A percentile compares a stretch with the other conserved stretches of the same genome.
phyloP scores from a whole-genome alignment of 1,284 basidiomycete genomes.

The Grifola frondosa region DNA sequence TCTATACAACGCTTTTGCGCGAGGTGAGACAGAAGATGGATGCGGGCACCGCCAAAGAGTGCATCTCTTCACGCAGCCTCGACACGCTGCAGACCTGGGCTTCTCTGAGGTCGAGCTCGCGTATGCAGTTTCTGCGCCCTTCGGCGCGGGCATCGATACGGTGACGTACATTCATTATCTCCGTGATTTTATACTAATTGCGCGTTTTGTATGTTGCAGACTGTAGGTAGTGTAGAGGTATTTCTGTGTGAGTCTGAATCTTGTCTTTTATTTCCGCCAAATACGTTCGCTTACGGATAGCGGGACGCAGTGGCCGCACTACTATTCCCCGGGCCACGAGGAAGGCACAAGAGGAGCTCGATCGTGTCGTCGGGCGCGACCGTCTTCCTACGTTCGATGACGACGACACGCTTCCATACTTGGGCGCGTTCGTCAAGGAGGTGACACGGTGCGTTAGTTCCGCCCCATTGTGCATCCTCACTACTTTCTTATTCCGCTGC shows the following conservation, averaged over 20 bases:
- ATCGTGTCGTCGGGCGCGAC: conserved; percentile 37
- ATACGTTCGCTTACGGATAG: too few relatives aligned
- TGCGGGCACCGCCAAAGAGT: conserved; percentile 41
- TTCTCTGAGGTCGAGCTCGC: conserved; percentile 48
- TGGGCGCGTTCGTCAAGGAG: conserved; percentile 36
- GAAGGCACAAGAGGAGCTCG: conserved; percentile 31
- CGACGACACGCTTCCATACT: conserved; percentile 33
- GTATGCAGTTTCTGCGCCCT: conserved; percentile 45
- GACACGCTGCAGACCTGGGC: conserved; percentile 34
- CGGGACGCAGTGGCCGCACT: conserved; percentile 37
- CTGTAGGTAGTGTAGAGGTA: conserved; percentile 38
- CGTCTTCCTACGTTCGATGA: conserved; percentile 46
- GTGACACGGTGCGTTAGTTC: conserved; percentile 3
- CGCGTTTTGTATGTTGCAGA: conserved; percentile 32
- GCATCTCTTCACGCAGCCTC: conserved; percentile 43
- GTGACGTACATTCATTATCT: too few relatives aligned
- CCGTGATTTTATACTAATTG: too few relatives aligned
- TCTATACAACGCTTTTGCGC: conserved; percentile 32
- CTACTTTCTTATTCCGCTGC: background rate
- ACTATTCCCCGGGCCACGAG: conserved; percentile 35
- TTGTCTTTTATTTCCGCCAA: too few relatives aligned
- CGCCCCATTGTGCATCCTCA: background rate
- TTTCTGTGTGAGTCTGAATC: conserved; percentile 40
- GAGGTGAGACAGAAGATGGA: conserved; percentile 47
- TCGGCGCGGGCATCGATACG: conserved; percentile 52